Evolutionary conservation across 768 basidiomycete genomes (phyloP), one percentile per base, ranked within the genome.

Genomic region (Mycena haematopus): DNA sequence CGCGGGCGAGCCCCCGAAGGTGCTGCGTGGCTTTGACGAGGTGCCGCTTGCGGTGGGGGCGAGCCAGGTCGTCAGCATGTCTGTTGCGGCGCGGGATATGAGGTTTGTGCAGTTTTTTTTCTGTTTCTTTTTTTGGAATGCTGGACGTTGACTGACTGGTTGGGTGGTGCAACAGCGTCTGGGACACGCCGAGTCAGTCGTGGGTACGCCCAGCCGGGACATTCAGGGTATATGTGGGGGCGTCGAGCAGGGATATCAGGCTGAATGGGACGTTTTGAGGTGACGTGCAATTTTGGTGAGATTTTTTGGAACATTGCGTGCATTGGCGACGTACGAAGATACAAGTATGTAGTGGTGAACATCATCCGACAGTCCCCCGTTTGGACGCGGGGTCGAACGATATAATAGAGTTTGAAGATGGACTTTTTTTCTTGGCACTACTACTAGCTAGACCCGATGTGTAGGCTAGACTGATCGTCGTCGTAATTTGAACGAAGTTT

Each of bases 181-280:
- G 88, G 87, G 82, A 87, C 72, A 80, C 80, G 1, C 72, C 75
- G 6, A 76, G 74, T 47, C 86, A 88, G 70, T 66, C 71, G 22
- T 88, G 84, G 78, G 73, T 78, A 5, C 76, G 80, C 6, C 85
- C 86, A 10, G 49, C 74, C 2, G 87, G 87, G 2, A 78, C 71
- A 27, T 88, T 86, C 69, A 77, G 67, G 0, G 81, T 87, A 33
- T 81, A 74, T 58, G 79, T 86, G 38, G 86, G 87, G 10, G 81
- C 83, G 10, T 84, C 83, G 6, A 83, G 78, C 50, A 73, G 71
- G 60, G 82, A 86, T 71, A 77, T 84, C 42, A 72, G 80, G 33
- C 69, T 85, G 60, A 76, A 68, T 21, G 78, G 77, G 8, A 72
- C 74, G 24, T 72, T 74, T 42, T 70, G 65, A 65, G 31, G 42